Base-by-base conservation (phyloP, 177 flowering plant genomes). In the Vitis hybrid region DNA sequence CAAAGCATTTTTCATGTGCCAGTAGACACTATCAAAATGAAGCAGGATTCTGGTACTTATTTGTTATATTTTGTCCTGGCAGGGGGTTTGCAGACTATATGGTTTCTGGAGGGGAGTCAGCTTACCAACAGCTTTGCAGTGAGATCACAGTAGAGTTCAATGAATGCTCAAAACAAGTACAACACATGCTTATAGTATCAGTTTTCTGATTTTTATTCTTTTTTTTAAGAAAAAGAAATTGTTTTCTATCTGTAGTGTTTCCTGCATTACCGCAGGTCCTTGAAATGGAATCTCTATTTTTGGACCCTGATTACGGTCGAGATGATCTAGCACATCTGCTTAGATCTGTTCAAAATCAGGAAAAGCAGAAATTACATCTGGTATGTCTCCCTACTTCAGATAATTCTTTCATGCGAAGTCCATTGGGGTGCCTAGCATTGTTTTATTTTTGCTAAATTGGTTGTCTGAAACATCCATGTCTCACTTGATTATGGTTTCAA, bases 141-240 rank as follows among this genome's bases (percentile, higher is more conserved):
- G 91, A 86, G 79, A 83, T 94, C 68, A 86, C 99, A 0, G 70
- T 72, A 18, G 97, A 95, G 76, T 93, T 93, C 82, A 91, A 76
- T 80, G 90, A 86, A 69, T 95, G 96, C 82, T 93, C 99, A 2
- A 93, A 93, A 80, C 92, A 91, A 80, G 99, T 93, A 48, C 6
- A 70, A 83, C 70, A 26, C 11, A 2, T 66, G 65, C 16, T 62
- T 13, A 13, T 20, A n/a, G 15, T 45, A 19, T 62, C 13, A 15
- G 16, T 14, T 51, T 26, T 10, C 39, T 48, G 15, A 15, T 49
- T 19, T 39, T 5, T 3, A 16, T 7, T 45, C 12, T 69, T 1
- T 22, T 5, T 60, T 0, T 52, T 62, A 60, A 39, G 45, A 39
- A 39, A 33, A 39, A 39, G 6, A 5, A 5, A 15, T 9, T 11